These are phyloP conservation scores for Penicillium samsonianum DNA, from an alignment of 495 filamentous ascomycete species.

Conservation along the genomic window DNA sequence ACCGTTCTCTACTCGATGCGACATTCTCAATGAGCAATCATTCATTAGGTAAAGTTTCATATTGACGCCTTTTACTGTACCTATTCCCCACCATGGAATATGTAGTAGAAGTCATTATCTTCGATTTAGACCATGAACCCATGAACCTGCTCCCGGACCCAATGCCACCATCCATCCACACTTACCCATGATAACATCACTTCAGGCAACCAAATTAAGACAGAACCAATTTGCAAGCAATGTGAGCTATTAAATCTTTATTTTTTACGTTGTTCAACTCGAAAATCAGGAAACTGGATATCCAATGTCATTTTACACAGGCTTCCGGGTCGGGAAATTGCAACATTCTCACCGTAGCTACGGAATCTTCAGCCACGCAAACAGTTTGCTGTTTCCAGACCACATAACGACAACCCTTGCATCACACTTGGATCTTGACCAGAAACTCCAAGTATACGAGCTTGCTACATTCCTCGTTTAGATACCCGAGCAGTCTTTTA, in stretches of 20 bases:
- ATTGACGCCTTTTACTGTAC: too few species aligned
- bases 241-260: not conserved
- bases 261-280: not conserved
- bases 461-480: not conserved
- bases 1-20: not conserved
- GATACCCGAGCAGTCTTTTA: slow-evolving; percentile 1
- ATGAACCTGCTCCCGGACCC: too few species aligned
- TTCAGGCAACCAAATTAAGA: not conserved
- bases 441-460: not conserved
- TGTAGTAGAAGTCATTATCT: too few species aligned
- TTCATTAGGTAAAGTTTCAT: not conserved
- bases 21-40: not conserved
- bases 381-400: slow-evolving; percentile 1
- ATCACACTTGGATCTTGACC: not conserved
- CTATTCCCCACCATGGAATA: too few species aligned
- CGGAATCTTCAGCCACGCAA: slow-evolving; percentile 21
- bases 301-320: not conserved
- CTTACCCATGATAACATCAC: too few species aligned
- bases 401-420: slow-evolving; percentile 1
- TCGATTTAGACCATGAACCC: too few species aligned
- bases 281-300: not conserved
- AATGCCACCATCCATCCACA: too few species aligned
- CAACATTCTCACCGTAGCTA: slow-evolving; percentile 18
- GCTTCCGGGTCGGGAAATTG: not conserved
- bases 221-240: not conserved